Base-by-base conservation (phyloP, 2,329 filamentous ascomycete species). In the Beauveria caledonica region DNA sequence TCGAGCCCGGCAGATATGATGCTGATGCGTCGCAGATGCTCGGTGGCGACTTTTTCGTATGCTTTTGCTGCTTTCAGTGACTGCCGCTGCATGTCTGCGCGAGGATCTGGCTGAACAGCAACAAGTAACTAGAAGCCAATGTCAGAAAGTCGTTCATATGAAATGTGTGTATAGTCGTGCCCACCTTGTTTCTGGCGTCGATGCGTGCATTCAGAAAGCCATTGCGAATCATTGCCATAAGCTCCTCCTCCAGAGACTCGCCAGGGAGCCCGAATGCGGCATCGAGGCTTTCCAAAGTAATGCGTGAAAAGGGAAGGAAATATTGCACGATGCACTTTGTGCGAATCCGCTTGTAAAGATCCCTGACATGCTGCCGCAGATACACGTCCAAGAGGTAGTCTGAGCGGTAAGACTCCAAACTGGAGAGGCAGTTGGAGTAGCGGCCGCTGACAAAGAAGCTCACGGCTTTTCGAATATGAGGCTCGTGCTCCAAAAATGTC, bases 251-350 rank as follows among this genome's bases (percentile, higher is more conserved):
- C 51, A 93, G 85, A 4, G 82, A 80, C 63, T 80, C 76, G 4
- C 82, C 82, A 0, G 83, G 77, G 2, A 80, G 76, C 0, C 85
- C 86, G 72, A 99, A 97, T 2, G 90, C 87, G 40, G 82, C 78
- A 9, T 89, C 85, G 78, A 99, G 84, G 63, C 86, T 91, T 21
- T 87, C 81, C 5, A 97, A 78, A 0, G 89, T 92, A 63, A 97
- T 91, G 65, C 87, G 87, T 46, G 88, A 95, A 73, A 96, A 99
- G 0, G 94, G 92, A 25, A 90, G 81, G 67, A 96, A 88, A 74
- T 97, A 97, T 69, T 96, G 90, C 25, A 92, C 84, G 62, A 99
- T 97, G 68, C 92, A 93, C 77, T 97, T 97, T 68, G 83, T 89
- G 62, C 94, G 86, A 66, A 99, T 92, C 52, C 79, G 77, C 11